phyloP scores from a whole-genome alignment of 345 rosid species.

The Corchorus olitorius region DNA sequence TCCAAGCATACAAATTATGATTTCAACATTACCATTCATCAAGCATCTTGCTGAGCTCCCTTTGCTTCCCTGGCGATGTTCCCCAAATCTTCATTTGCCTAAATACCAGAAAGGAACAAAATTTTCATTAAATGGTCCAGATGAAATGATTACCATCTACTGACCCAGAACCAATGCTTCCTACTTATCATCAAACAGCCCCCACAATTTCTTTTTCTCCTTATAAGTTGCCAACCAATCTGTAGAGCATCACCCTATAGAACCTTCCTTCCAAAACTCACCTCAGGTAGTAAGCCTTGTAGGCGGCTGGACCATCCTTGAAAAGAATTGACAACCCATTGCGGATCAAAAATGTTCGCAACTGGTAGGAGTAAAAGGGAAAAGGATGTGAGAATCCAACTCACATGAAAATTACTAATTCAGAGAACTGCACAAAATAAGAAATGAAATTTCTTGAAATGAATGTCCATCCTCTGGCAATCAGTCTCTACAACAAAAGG shows the following conservation, averaged over 20 bases:
- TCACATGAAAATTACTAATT: constrained; percentile 11
- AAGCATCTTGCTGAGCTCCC: constrained; percentile 82
- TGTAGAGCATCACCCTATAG: neutral
- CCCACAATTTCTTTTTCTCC: neutral
- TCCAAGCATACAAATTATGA: constrained; percentile 21
- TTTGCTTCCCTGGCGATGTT: constrained; percentile 80
- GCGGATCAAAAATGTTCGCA: constrained; percentile 94
- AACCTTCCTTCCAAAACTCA: constrained; percentile 28
- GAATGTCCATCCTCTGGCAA: constrained; percentile 1
- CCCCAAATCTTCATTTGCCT: constrained; percentile 96
- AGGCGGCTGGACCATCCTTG: constrained; percentile 86
- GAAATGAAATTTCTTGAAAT: neutral
- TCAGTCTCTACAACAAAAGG: neutral
- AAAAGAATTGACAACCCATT: constrained; percentile 85
- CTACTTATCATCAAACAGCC: neutral
- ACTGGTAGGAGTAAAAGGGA: constrained; percentile 39
- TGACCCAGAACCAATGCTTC: constrained; percentile 19
- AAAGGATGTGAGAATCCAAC: constrained; percentile 20
- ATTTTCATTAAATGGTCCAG: neutral
- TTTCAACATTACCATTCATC: constrained; percentile 79
- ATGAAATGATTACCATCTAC: constrained; percentile 1
- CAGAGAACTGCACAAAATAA: neutral
- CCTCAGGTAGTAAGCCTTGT: constrained; percentile 78
- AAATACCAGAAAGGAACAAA: constrained; percentile 11
- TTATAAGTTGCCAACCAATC: constrained; percentile 1